phyloP scores from a whole-genome alignment of 2,329 filamentous ascomycete species.

The Microdochium nivale region DNA sequence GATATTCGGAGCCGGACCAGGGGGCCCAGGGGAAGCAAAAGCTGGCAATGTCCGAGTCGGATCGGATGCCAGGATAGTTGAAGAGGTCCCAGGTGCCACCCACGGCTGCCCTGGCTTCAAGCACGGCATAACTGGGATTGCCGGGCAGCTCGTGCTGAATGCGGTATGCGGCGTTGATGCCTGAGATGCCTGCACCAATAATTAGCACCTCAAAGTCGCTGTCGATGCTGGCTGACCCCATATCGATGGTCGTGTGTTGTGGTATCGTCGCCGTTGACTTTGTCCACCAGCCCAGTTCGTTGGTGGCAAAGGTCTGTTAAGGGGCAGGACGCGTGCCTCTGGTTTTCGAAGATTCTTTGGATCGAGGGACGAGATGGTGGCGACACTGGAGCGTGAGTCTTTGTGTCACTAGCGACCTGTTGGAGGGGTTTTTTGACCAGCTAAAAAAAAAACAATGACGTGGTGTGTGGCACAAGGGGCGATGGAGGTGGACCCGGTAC shows the following conservation, averaged over 20 bases:
- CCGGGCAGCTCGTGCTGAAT: constrained; percentile 39
- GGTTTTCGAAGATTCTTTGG: too few species aligned
- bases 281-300: too few species aligned
- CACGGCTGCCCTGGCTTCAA: constrained; percentile 48
- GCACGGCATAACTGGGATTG: constrained; percentile 36
- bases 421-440: too few species aligned
- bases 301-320: too few species aligned
- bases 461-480: too few species aligned
- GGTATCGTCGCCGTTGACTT: not conserved
- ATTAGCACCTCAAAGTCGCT: constrained; percentile 35
- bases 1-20: not conserved
- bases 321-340: too few species aligned
- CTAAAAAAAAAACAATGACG: too few species aligned
- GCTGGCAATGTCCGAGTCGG: constrained; percentile 31
- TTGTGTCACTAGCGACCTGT: too few species aligned
- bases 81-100: constrained; percentile 61
- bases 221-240: not conserved
- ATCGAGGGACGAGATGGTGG: too few species aligned
- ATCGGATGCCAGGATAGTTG: constrained; percentile 50
- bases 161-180: constrained; percentile 53
- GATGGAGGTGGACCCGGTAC: too few species aligned
- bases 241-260: not conserved
- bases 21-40: not conserved
- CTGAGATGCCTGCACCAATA: constrained; percentile 52
- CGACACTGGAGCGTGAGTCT: too few species aligned